Conservation (phyloP, 164 flowering plant genomes). For the Magnolia changhungtana region DNA sequence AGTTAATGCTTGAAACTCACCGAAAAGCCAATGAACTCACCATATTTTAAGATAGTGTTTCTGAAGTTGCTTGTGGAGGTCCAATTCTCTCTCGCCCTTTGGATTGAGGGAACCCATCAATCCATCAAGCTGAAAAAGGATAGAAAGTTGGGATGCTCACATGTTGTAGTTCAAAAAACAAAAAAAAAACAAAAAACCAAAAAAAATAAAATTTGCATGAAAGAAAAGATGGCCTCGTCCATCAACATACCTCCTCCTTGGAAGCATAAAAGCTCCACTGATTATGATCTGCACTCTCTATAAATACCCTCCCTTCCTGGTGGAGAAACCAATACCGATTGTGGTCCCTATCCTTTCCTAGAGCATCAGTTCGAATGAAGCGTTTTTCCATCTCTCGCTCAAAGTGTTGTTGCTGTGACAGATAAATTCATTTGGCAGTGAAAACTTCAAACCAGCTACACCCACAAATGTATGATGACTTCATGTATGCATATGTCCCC, state of each 20-base stretch:
- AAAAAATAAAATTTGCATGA: neutral
- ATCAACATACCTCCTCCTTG: constrained; percentile 14
- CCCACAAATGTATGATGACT: neutral
- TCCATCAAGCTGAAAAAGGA: constrained; percentile 14
- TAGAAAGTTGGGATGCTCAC: neutral
- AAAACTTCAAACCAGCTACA: neutral
- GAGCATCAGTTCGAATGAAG: constrained; percentile 10
- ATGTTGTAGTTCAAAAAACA: neutral
- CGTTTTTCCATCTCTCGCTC: constrained; percentile 11
- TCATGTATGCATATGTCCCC: neutral
- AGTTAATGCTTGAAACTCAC: neutral
- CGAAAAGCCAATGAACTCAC: constrained; percentile 3
- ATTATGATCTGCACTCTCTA: constrained; percentile 17
- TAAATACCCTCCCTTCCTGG: constrained; percentile 15
- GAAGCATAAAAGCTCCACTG: constrained; percentile 17
- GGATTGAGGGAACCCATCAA: constrained; percentile 18
- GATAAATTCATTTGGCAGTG: neutral
- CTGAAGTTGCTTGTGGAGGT: constrained; percentile 14
- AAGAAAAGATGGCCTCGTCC: neutral
- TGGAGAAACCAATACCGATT: constrained; percentile 17
- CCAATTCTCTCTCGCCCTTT: constrained; percentile 20
- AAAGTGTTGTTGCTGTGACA: constrained; percentile 16
- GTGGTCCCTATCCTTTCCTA: constrained; percentile 19
- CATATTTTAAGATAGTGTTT: constrained; percentile 17
- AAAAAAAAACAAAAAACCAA: neutral